A percentile compares a stretch with the other conserved stretches of the same genome.
Conservation (phyloP, 2,329 filamentous ascomycete genomes). For the Seiridium cupressi region DNA sequence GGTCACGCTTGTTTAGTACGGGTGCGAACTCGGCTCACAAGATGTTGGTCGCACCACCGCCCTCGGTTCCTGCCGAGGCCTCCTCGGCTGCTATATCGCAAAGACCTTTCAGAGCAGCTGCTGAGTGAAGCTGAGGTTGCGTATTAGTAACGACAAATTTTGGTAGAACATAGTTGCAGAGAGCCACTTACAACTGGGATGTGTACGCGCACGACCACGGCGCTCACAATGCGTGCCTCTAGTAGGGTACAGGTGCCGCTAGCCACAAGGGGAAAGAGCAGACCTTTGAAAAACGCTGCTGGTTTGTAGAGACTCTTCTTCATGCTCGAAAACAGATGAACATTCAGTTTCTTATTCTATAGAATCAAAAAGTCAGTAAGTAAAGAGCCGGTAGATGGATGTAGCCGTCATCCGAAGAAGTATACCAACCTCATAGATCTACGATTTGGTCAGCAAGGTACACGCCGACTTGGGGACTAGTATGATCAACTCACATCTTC, state of each 20-base stretch:
- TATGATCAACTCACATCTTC: conserved; percentile 52
- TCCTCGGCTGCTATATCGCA: conserved; percentile 95
- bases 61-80: conserved; percentile 73
- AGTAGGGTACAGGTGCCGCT: conserved; percentile 87
- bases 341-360: conserved; percentile 91
- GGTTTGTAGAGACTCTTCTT: conserved; percentile 95
- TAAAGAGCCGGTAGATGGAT: too few species aligned
- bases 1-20: too few species aligned
- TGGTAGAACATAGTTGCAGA: too few species aligned
- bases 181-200: conserved; percentile 62
- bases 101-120: conserved; percentile 83
- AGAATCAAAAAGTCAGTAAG: conserved; percentile 54
- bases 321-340: conserved; percentile 90
- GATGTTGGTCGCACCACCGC: conserved; percentile 88
- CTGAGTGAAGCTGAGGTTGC: conserved; percentile 65
- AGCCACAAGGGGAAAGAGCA: conserved; percentile 85
- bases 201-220: conserved; percentile 78
- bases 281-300: conserved; percentile 92
- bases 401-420: too few species aligned
- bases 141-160: too few species aligned
- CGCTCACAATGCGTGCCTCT: conserved; percentile 88
- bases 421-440: too few species aligned
- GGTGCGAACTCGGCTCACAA: too few species aligned
- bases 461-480: too few species aligned
- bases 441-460: too few species aligned